phyloP scores from a whole-genome alignment of 2,329 filamentous ascomycete genomes.

The Pseudocercospora ulei region DNA sequence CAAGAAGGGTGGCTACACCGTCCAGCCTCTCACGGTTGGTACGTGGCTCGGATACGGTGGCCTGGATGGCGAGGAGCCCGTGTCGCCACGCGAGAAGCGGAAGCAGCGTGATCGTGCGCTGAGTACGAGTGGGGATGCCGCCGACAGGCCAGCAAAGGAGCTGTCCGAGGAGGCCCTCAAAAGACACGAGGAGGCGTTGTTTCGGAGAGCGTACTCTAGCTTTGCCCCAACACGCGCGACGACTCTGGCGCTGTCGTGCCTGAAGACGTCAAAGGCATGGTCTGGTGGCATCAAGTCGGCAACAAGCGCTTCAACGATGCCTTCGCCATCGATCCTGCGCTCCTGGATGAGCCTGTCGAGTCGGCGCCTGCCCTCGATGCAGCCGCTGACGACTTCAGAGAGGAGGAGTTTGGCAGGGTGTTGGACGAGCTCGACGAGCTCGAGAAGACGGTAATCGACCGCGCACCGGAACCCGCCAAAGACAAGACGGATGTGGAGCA shows the following conservation, averaged over 20 bases:
- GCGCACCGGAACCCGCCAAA: constrained; percentile 21
- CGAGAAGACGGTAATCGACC: constrained; percentile 24
- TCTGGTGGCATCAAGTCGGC: constrained; percentile 69
- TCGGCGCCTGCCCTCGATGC: not conserved
- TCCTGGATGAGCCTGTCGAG: constrained; percentile 34
- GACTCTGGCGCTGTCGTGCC: constrained; percentile 62
- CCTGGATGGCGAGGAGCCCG: constrained; percentile 37
- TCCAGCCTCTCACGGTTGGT: constrained; percentile 55
- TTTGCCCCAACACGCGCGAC: constrained; percentile 66
- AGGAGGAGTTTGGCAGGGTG: constrained; percentile 31
- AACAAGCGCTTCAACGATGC: constrained; percentile 56
- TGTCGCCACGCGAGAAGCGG: constrained; percentile 54
- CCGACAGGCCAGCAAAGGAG: constrained; percentile 22
- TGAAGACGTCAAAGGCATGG: constrained; percentile 53
- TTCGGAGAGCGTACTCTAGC: constrained; percentile 68
- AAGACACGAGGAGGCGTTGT: constrained; percentile 60
- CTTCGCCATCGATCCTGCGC: constrained; percentile 47
- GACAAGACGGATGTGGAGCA: constrained; percentile 34
- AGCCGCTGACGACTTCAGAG: constrained; percentile 33
- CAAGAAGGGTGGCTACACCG: constrained; percentile 51
- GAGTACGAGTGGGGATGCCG: constrained; percentile 54
- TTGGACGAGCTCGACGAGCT: constrained; percentile 25
- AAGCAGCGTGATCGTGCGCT: constrained; percentile 64
- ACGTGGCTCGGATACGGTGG: constrained; percentile 53
- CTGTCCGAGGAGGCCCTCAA: constrained; percentile 39